Percentiles rank a stretch among this genome's conserved stretches.
Evolutionary conservation across 2,329 filamentous ascomycete species (phyloP).

Genomic region (Tolypocladium endophyticum): DNA sequence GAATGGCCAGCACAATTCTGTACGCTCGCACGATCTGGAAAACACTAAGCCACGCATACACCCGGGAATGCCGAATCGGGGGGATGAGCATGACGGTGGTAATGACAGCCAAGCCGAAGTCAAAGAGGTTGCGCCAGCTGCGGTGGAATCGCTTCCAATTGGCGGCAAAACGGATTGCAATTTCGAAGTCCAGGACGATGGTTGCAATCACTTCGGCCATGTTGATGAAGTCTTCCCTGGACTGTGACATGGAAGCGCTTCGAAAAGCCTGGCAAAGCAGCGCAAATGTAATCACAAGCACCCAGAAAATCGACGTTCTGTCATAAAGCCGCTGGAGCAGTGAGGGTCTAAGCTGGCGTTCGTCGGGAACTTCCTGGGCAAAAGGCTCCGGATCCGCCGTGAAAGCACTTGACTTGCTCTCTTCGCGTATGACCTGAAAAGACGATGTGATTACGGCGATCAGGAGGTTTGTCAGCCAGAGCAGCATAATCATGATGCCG

Average conservation of each 20-base stretch:
- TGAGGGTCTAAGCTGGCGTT: slow-evolving; percentile 25
- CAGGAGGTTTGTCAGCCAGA: slow-evolving; percentile 90
- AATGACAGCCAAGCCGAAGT: slow-evolving; percentile 67
- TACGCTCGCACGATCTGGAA: slow-evolving; percentile 93
- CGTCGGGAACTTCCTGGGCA: slow-evolving; percentile 25
- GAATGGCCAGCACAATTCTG: slow-evolving; percentile 79
- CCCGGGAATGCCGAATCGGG: slow-evolving; percentile 59
- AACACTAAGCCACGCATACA: slow-evolving; percentile 80
- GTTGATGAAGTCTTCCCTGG: slow-evolving; percentile 55
- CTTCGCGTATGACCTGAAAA: slow-evolving; percentile 95
- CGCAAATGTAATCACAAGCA: slow-evolving; percentile 67
- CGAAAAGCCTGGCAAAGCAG: slow-evolving; percentile 70
- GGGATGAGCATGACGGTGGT: slow-evolving; percentile 83
- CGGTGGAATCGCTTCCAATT: slow-evolving; percentile 76
- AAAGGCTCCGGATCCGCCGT: slow-evolving; percentile 55
- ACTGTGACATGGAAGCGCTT: slow-evolving; percentile 62
- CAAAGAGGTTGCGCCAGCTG: slow-evolving; percentile 65
- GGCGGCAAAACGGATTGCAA: slow-evolving; percentile 63
- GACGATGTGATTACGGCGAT: slow-evolving; percentile 98
- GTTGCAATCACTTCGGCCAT: slow-evolving; percentile 67
- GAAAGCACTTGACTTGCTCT: slow-evolving; percentile 90
- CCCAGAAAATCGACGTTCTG: slow-evolving; percentile 68
- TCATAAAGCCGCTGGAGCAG: slow-evolving; percentile 61
- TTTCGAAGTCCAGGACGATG: slow-evolving; percentile 68
- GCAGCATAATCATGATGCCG: slow-evolving; percentile 79